Evolutionary conservation across 2,329 filamentous ascomycete genomes (phyloP).

Genomic region (Aspergillus sp.): DNA sequence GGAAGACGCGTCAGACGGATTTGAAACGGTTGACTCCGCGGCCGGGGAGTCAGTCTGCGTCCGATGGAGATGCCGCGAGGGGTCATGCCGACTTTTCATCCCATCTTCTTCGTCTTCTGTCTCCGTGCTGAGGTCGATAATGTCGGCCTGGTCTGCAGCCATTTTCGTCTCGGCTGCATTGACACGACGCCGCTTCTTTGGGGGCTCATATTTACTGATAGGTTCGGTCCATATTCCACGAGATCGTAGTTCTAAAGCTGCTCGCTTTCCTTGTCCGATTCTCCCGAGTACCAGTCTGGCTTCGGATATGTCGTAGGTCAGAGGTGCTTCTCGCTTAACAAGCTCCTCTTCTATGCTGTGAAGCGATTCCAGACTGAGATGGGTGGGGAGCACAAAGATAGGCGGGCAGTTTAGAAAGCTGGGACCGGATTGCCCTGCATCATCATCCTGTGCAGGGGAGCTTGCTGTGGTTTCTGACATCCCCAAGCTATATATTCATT

Average conservation of each 20-base stretch:
- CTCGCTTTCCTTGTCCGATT: constrained; percentile 68
- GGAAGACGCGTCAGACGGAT: neutral
- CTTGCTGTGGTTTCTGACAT: constrained; percentile 23
- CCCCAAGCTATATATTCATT: constrained; percentile 1
- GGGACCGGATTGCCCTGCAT: constrained; percentile 14
- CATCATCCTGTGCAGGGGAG: constrained; percentile 11
- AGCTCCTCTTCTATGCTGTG: constrained; percentile 67
- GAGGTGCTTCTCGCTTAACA: constrained; percentile 52
- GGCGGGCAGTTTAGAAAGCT: constrained; percentile 53
- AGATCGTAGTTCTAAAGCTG: constrained; percentile 74
- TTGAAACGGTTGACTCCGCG: neutral
- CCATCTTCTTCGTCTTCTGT: constrained; percentile 33
- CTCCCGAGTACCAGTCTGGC: constrained; percentile 75
- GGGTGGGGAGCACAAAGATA: constrained; percentile 73
- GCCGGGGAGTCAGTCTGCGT: neutral
- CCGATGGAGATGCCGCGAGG: constrained; percentile 14
- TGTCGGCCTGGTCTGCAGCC: constrained; percentile 11
- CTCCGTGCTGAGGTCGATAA: constrained; percentile 35
- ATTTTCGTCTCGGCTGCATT: neutral
- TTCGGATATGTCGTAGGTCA: constrained; percentile 72
- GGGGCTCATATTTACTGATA: constrained; percentile 17
- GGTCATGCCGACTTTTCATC: constrained; percentile 15
- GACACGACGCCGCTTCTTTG: constrained; percentile 33
- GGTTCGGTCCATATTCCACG: constrained; percentile 59
- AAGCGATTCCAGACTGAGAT: constrained; percentile 65